Evolutionary conservation across 2,329 filamentous ascomycete genomes (phyloP).

Genomic region (Sporothrix humicola): DNA sequence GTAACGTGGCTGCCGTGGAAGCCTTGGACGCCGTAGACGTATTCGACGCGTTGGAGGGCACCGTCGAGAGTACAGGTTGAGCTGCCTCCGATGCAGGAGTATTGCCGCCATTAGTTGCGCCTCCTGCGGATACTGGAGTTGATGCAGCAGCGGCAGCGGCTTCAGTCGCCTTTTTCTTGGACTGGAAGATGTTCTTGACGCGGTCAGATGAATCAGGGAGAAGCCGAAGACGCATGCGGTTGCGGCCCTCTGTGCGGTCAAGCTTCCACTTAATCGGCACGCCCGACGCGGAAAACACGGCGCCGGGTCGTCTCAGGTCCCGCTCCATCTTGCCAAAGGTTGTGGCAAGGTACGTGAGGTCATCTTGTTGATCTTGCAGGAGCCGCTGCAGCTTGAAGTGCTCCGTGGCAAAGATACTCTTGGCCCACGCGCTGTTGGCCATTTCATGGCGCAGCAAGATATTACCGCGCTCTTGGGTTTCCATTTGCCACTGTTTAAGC

Average conservation of each 20-base stretch:
- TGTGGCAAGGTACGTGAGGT: conserved; percentile 75
- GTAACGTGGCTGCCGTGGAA: conserved; percentile 35
- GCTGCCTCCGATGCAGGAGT: background rate
- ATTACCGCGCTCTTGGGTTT: conserved; percentile 71
- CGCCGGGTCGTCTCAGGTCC: conserved; percentile 78
- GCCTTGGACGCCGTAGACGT: conserved; percentile 36
- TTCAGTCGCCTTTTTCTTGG: conserved; percentile 61
- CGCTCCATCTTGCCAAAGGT: conserved; percentile 79
- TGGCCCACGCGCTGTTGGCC: conserved; percentile 88
- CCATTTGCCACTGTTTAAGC: conserved; percentile 77
- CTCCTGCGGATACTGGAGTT: background rate
- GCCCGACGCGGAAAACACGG: conserved; percentile 72
- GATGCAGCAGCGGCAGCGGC: conserved; percentile 31
- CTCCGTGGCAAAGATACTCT: conserved; percentile 92
- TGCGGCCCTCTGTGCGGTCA: conserved; percentile 92
- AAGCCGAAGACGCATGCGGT: conserved; percentile 89
- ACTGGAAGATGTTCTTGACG: conserved; percentile 76
- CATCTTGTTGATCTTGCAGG: conserved; percentile 92
- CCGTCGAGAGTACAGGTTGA: background rate
- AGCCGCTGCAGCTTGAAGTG: conserved; percentile 88
- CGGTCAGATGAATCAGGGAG: conserved; percentile 73
- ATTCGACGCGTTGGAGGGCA: conserved; percentile 10
- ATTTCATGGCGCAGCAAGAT: conserved; percentile 81
- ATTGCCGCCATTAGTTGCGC: background rate
- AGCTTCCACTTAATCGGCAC: conserved; percentile 76